Evolutionary conservation across 345 rosid genomes (phyloP).

Genomic region (Carallia brachiata): DNA sequence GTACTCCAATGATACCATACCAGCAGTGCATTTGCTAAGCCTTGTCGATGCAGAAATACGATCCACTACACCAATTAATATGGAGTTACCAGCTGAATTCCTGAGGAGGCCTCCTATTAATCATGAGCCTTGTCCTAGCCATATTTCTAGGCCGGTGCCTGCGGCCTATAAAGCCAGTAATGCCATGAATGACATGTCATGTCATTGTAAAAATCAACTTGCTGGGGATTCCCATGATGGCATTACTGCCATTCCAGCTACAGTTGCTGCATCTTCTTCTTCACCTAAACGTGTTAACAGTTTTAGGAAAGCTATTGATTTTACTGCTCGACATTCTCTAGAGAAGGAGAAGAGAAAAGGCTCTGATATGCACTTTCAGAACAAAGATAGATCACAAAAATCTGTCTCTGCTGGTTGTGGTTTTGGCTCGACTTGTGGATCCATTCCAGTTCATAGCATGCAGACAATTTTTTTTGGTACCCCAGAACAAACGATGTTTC

Average conservation of each 20-base stretch:
- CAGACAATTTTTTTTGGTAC: constrained; percentile 42
- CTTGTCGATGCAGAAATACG: constrained; percentile 73
- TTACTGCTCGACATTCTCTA: constrained; percentile 38
- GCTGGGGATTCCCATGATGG: constrained; percentile 33
- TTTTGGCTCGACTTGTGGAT: constrained; percentile 40
- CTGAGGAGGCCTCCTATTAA: constrained; percentile 45
- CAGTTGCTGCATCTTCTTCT: constrained; percentile 51
- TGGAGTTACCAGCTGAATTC: constrained; percentile 43
- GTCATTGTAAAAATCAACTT: constrained; percentile 36
- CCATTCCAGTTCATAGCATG: constrained; percentile 41
- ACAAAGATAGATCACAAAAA: constrained; percentile 36
- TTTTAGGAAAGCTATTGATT: constrained; percentile 34
- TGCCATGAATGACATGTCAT: constrained; percentile 35
- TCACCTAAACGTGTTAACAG: constrained; percentile 44
- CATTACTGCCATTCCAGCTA: constrained; percentile 33
- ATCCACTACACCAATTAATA: constrained; percentile 46
- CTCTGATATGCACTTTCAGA: constrained; percentile 31
- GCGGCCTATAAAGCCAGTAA: constrained; percentile 36
- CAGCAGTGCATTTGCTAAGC: constrained; percentile 90
- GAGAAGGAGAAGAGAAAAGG: constrained; percentile 51
- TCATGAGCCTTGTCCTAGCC: constrained; percentile 44
- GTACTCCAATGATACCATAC: constrained; percentile 68
- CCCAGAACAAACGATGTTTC: constrained; percentile 41
- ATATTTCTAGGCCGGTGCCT: constrained; percentile 36
- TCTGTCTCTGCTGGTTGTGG: constrained; percentile 23